Evolutionary conservation across 2,329 filamentous ascomycete genomes (phyloP).

Genomic region (Gnomoniopsis sp.): DNA sequence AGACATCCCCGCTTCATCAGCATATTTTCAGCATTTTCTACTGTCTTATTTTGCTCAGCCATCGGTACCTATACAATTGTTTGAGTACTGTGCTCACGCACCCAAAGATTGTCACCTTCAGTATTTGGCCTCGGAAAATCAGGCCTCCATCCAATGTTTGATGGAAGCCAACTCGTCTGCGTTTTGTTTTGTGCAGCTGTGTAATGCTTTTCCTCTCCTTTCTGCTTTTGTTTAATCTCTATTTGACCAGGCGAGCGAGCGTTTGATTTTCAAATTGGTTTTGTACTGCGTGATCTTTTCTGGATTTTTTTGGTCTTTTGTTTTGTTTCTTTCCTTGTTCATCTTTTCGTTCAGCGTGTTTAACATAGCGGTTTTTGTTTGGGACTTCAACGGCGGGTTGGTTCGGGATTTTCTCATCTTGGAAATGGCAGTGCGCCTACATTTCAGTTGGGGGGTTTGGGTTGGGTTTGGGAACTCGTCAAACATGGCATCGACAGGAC

Average conservation of each 20-base stretch:
- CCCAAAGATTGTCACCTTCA: conserved; percentile 25
- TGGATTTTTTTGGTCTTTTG: conserved; percentile 21
- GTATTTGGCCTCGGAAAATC: conserved; percentile 27
- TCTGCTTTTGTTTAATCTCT: conserved; percentile 25
- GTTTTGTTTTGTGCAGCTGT: not conserved
- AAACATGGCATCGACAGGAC: conserved; percentile 19
- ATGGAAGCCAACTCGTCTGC: not conserved
- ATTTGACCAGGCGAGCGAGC: conserved; percentile 36
- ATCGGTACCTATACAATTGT: conserved; percentile 14
- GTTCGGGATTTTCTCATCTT: conserved; percentile 18
- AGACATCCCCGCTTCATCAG: conserved; percentile 19
- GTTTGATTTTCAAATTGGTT: conserved; percentile 27
- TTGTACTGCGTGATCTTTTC: not conserved
- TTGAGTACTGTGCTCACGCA: conserved; percentile 19
- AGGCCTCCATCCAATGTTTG: conserved; percentile 12
- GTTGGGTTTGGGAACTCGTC: conserved; percentile 15
- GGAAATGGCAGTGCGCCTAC: conserved; percentile 16
- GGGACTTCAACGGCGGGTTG: conserved; percentile 10
- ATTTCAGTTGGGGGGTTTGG: conserved; percentile 18
- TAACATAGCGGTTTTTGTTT: conserved; percentile 16
- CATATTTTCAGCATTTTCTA: conserved; percentile 20
- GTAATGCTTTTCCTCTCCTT: conserved; percentile 27
- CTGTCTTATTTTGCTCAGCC: conserved; percentile 19
- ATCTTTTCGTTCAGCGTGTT: conserved; percentile 19
- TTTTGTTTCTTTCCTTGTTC: conserved; percentile 9